A percentile compares a stretch with the other conserved stretches of the same genome.
These are phyloP conservation scores for Cornus suecica DNA, from an alignment of 148 eudicot species.

Conservation along the genomic window DNA sequence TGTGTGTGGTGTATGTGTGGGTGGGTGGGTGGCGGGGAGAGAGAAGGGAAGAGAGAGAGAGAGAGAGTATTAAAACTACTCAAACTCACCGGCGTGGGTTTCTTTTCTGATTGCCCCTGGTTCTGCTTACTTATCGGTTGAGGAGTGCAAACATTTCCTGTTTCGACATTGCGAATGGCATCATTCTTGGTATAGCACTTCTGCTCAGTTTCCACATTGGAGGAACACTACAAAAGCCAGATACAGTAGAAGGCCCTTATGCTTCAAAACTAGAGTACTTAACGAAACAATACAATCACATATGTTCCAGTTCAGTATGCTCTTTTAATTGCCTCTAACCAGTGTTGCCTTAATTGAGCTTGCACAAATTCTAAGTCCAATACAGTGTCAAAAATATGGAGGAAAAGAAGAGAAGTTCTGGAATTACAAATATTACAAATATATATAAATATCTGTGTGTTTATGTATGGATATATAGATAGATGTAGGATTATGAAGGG, in stretches of 20 bases:
- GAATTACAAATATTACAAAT: no score
- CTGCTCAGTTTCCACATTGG: slow-evolving; percentile 34
- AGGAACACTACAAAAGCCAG: slow-evolving; percentile 44
- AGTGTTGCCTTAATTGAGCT: slow-evolving; percentile 1
- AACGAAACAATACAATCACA: no score
- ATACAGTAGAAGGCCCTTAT: not conserved
- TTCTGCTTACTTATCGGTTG: slow-evolving; percentile 13
- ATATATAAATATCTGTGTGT: no score
- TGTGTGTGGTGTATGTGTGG: no score
- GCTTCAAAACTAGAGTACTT: not conserved
- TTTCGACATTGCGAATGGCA: slow-evolving; percentile 30
- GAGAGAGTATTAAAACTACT: not conserved
- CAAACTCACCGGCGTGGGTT: slow-evolving; percentile 40
- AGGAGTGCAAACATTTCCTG: slow-evolving; percentile 19
- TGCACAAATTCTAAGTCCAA: not conserved
- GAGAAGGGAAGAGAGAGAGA: not conserved
- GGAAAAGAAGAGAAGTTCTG: not conserved
- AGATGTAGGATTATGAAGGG: no score
- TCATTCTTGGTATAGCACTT: slow-evolving; percentile 56
- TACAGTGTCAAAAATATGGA: not conserved
- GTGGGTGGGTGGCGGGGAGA: slow-evolving; percentile 1
- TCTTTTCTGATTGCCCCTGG: slow-evolving; percentile 23
- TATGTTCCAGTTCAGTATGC: not conserved
- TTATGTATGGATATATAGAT: no score
- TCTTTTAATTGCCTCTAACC: not conserved